Evolutionary conservation across 495 filamentous ascomycete species (phyloP), one percentile per base, ranked within the genome.

Genomic region (Trichoderma gamsii): DNA sequence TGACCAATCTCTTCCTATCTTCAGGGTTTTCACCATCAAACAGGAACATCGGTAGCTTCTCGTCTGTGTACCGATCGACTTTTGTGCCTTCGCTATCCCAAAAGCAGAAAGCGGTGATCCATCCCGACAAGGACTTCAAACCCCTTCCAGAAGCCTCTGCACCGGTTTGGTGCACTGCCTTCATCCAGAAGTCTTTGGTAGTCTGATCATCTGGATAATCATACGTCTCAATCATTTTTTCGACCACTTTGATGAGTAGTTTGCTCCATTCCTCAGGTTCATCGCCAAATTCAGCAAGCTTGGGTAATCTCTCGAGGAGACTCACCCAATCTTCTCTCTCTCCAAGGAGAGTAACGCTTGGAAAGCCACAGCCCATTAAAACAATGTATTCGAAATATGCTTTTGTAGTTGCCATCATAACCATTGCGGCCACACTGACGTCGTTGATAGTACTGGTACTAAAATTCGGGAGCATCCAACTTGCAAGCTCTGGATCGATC

Each of bases 381-480:
- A 73, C 77, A 61, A 67, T 71, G 66, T 79, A 84, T 56, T 72
- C 73, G 71, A 82, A 83, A 64, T 81, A 84, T 32, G 77, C 76
- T 69, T 82, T 79, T 76, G 82, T 76, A 41, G 80, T 74, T 52
- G 78, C 76, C 78, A 84, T 81, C 71, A 83, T 76, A 12, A 82
- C 68, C 61, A 82, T 72, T 63, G 75, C 73, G 2, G 81, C 79
- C 32, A 80, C 76, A 3, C 77, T 73, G 66, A 76, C 73, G 69
- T 84, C 82, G 11, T 69, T 66, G 41, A 75, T 73, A 11, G 75
- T 76, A 21, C 79, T 83, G 6, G 82, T 84, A 38, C 74, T 76
- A 66, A 83, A 83, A 41, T 76, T 70, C 1, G 81, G 82, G 27
- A 82, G 72, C 51, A 82, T 75, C 79, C 79, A 84, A 35, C 78